phyloP scores from a whole-genome alignment of 1,284 basidiomycete genomes.

The Binderoboletus segoi region DNA sequence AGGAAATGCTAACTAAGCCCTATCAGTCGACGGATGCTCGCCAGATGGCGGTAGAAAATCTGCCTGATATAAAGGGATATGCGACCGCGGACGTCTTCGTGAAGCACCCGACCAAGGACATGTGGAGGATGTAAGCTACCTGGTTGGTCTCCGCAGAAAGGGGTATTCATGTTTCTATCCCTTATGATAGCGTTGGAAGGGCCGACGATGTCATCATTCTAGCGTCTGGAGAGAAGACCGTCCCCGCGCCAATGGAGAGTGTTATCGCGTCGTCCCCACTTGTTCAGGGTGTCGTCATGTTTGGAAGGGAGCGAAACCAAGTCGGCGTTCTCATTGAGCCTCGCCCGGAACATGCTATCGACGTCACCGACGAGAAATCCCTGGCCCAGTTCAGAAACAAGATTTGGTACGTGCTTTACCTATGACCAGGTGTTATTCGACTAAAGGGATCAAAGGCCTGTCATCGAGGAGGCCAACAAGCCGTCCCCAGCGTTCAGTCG shows the following conservation, averaged over 20 bases:
- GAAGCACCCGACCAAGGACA: slow-evolving; percentile 22
- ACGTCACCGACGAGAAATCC: slow-evolving; percentile 7
- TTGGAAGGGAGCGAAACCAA: not conserved
- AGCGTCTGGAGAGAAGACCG: not conserved
- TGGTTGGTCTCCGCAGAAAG: no score
- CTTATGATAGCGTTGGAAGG: not conserved
- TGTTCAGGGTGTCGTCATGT: not conserved
- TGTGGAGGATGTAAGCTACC: slow-evolving; percentile 17
- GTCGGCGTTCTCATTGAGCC: not conserved
- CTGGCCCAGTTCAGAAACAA: slow-evolving; percentile 33
- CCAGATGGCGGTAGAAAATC: slow-evolving; percentile 25
- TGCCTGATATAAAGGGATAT: slow-evolving; percentile 21
- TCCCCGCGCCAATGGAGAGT: not conserved
- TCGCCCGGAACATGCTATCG: not conserved
- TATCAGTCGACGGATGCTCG: slow-evolving; percentile 21
- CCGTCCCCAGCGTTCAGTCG: slow-evolving; percentile 23
- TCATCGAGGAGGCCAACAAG: slow-evolving; percentile 22
- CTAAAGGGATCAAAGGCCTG: slow-evolving; percentile 11
- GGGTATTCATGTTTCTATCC: not conserved
- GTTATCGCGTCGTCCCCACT: not conserved
- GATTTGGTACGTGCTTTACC: slow-evolving; percentile 36
- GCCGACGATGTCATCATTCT: not conserved
- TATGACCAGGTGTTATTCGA: not conserved
- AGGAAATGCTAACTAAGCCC: not conserved
- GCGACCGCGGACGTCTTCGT: slow-evolving; percentile 23